Percentiles rank a stretch among this genome's conserved stretches.
phyloP scores from a whole-genome alignment of 2,329 filamentous ascomycete species.

The Penicillium capsulatum region DNA sequence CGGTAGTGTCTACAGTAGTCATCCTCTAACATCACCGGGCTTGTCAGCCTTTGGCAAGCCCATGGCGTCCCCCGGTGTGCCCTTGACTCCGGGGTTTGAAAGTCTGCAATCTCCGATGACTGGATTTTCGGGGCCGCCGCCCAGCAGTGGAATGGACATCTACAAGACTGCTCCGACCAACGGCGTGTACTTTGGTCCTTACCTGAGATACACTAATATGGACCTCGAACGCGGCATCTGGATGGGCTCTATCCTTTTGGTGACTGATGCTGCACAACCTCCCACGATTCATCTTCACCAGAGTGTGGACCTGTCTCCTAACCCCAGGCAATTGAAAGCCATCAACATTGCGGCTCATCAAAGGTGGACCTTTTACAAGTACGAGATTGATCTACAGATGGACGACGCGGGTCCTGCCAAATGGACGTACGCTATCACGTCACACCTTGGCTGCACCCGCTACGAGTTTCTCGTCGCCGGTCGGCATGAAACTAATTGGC shows the following conservation, averaged over 20 bases:
- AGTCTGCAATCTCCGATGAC: constrained; percentile 73
- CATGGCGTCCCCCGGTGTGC: constrained; percentile 74
- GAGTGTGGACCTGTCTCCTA: constrained; percentile 84
- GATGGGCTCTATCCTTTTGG: constrained; percentile 88
- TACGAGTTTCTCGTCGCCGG: constrained; percentile 97
- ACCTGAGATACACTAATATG: constrained; percentile 95
- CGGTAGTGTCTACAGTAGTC: constrained; percentile 66
- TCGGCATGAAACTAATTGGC: constrained; percentile 84
- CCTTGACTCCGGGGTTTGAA: constrained; percentile 79
- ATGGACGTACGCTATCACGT: constrained; percentile 98
- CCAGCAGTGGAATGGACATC: constrained; percentile 82
- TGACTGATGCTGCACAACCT: constrained; percentile 85
- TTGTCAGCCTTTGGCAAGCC: constrained; percentile 53
- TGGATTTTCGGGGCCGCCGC: constrained; percentile 87
- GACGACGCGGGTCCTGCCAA: constrained; percentile 69
- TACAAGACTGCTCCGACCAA: constrained; percentile 94
- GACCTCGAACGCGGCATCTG: constrained; percentile 85
- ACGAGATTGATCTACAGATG: constrained; percentile 88
- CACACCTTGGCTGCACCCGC: constrained; percentile 91
- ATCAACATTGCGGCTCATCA: constrained; percentile 84
- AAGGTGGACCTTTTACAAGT: constrained; percentile 92
- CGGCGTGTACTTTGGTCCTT: constrained; percentile 95
- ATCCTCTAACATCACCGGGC: constrained; percentile 66
- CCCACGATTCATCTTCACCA: constrained; percentile 95
- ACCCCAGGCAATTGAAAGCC: constrained; percentile 79